A percentile compares a stretch with the other conserved stretches of the same genome.
phyloP scores from a whole-genome alignment of 106 monocot species.

The Dendrobium officinale region DNA sequence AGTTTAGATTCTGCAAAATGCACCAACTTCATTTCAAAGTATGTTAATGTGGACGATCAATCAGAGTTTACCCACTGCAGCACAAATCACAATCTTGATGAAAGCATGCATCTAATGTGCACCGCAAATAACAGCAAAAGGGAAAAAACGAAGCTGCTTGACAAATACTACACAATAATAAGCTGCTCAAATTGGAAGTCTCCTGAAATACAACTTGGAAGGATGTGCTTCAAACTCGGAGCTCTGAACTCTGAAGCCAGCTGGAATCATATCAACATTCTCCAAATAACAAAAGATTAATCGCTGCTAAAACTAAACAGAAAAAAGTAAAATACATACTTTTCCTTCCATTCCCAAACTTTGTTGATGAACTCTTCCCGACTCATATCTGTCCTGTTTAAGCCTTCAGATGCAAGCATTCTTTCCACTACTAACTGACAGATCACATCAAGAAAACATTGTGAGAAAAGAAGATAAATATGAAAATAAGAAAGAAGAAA shows the following conservation, averaged over 20 bases:
- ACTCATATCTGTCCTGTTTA: constrained; percentile 74
- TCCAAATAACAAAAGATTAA: background rate
- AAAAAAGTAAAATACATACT: constrained; percentile 39
- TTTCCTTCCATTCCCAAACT: constrained; percentile 99
- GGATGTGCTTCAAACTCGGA: background rate
- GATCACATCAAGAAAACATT: constrained; percentile 3
- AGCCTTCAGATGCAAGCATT: constrained; percentile 92
- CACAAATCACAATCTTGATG: background rate
- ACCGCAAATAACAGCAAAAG: background rate
- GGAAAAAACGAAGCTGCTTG: background rate
- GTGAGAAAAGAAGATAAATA: background rate
- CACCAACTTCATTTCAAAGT: background rate
- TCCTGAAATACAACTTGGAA: background rate
- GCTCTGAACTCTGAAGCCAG: background rate
- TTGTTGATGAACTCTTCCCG: constrained; percentile 77
- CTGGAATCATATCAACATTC: background rate
- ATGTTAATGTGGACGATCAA: background rate
- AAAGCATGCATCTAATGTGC: background rate
- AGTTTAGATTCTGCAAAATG: background rate
- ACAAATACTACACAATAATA: background rate
- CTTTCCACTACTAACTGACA: constrained; percentile 91
- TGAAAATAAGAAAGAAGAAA: background rate
- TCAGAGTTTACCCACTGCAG: background rate
- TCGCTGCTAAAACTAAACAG: background rate
- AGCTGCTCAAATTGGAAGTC: background rate